A percentile compares a stretch with the other conserved stretches of the same genome.
Conservation (phyloP, 2,329 filamentous ascomycete genomes). For the Ophiostoma pallidulum region DNA sequence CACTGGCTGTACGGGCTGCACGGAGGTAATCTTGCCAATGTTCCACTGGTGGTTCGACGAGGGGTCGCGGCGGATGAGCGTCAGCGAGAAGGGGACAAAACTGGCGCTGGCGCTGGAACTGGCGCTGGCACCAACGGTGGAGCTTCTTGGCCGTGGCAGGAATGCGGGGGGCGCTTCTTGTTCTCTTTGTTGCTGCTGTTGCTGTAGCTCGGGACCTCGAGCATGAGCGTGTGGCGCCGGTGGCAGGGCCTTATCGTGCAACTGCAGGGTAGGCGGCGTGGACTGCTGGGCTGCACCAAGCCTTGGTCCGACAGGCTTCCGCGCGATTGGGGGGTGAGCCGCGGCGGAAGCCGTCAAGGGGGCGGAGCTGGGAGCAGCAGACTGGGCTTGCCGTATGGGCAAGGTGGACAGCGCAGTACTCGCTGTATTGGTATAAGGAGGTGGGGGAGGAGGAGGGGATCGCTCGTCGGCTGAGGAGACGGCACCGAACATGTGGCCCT, state of each 20-base stretch:
- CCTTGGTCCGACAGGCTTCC: slow-evolving; percentile 10
- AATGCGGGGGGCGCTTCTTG: no score
- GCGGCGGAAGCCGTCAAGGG: background rate
- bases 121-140: no score
- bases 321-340: slow-evolving; percentile 1
- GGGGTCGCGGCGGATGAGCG: slow-evolving; percentile 65
- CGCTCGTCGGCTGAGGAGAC: background rate
- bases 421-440: no score
- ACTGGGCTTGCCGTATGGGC: background rate
- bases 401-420: background rate
- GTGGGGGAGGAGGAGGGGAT: no score
- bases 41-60: slow-evolving; percentile 65
- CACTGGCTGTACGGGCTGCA: slow-evolving; percentile 26
- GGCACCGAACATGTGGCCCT: background rate
- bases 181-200: background rate
- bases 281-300: no score
- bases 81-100: slow-evolving; percentile 44
- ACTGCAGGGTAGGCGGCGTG: no score
- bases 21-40: slow-evolving; percentile 54
- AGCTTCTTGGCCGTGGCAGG: no score
- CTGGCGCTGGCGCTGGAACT: no score
- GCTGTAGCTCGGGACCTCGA: no score
- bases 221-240: background rate
- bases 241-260: background rate
- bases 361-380: background rate